These are phyloP conservation scores for Spergularia azorica DNA, from an alignment of 179 eudicot species.

Conservation along the genomic window DNA sequence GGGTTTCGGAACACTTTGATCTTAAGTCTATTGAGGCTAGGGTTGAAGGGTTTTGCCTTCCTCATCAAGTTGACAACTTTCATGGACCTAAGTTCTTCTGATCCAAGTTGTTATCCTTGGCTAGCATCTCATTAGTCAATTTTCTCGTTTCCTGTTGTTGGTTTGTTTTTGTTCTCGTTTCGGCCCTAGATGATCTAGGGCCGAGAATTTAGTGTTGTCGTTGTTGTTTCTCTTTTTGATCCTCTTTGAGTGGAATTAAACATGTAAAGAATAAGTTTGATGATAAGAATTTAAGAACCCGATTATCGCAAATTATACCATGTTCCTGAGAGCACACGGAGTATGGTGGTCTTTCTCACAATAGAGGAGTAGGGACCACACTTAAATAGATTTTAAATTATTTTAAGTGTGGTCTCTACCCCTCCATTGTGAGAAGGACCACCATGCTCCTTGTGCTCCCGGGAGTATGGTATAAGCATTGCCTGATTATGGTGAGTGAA, in stretches of 20 bases:
- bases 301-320: no score
- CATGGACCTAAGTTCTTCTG: constrained; percentile 24
- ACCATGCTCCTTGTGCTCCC: no score
- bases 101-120: background rate
- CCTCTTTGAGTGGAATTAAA: background rate
- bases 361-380: no score
- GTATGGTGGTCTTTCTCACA: no score
- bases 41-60: constrained; percentile 33
- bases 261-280: background rate
- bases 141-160: background rate
- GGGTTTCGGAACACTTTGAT: constrained; percentile 32
- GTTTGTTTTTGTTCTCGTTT: background rate
- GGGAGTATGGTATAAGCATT: no score
- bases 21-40: constrained; percentile 36
- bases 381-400: no score
- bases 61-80: constrained; percentile 25
- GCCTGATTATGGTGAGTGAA: no score
- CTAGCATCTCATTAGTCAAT: constrained; percentile 32
- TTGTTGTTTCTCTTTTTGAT: background rate
- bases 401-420: no score
- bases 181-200: no score
- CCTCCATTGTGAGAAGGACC: no score
- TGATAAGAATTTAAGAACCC: no score
- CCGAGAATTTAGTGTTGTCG: background rate
- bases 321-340: no score